Evolutionary conservation across 2,329 filamentous ascomycete genomes (phyloP).

Genomic region (Phaeosphaeriaceae sp.): DNA sequence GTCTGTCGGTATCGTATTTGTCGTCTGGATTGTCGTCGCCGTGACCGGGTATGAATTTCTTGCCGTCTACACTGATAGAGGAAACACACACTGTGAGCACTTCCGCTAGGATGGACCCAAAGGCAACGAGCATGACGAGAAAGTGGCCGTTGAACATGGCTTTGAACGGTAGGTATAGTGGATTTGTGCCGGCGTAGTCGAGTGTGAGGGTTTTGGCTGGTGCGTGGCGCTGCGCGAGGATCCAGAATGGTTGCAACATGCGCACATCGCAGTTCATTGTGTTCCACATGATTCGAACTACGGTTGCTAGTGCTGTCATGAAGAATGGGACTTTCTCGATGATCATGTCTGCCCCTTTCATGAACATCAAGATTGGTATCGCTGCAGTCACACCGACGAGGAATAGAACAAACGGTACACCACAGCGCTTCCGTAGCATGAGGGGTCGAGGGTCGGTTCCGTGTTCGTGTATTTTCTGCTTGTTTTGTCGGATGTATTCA

Average conservation of each 20-base stretch:
- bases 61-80: constrained; percentile 69
- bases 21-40: constrained; percentile 23
- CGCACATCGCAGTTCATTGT: constrained; percentile 72
- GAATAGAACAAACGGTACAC: constrained; percentile 65
- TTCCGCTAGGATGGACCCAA: constrained; percentile 75
- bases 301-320: constrained; percentile 69
- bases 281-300: constrained; percentile 72
- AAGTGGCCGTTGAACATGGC: constrained; percentile 69
- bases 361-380: constrained; percentile 69
- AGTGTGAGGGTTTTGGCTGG: constrained; percentile 70
- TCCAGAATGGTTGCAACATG: constrained; percentile 77
- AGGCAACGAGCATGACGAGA: constrained; percentile 71
- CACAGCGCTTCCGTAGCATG: constrained; percentile 68
- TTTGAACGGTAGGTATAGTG: constrained; percentile 67
- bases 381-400: constrained; percentile 64
- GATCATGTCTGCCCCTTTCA: constrained; percentile 57
- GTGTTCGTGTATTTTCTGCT: constrained; percentile 56
- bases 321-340: constrained; percentile 70
- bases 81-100: constrained; percentile 73
- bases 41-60: constrained; percentile 58
- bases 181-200: constrained; percentile 76
- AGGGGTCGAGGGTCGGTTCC: constrained; percentile 66
- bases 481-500: constrained; percentile 56
- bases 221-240: constrained; percentile 70
- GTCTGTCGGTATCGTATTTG: constrained; percentile 24